Conservation (phyloP, 2,329 filamentous ascomycete genomes). For the Zymoseptoria pseudotritici region DNA sequence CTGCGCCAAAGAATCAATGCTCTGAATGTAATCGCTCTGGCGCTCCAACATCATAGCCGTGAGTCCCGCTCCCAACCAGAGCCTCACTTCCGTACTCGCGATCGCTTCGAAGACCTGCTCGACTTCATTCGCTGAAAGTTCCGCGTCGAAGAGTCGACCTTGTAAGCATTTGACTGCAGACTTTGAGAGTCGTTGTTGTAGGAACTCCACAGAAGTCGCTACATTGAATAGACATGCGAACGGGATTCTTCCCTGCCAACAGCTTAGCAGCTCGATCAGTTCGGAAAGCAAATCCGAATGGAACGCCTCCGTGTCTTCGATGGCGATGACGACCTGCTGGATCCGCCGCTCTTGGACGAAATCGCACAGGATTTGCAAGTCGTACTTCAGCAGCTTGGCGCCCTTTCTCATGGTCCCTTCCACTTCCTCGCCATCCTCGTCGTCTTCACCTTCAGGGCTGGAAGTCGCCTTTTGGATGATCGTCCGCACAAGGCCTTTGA, state of each 20-base stretch:
- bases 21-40: slow-evolving; percentile 70
- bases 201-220: slow-evolving; percentile 72
- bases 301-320: slow-evolving; percentile 78
- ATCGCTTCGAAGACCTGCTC: slow-evolving; percentile 66
- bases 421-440: slow-evolving; percentile 49
- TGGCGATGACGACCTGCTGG: slow-evolving; percentile 59
- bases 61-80: slow-evolving; percentile 59
- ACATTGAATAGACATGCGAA: slow-evolving; percentile 73
- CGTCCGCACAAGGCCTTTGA: slow-evolving; percentile 65
- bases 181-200: slow-evolving; percentile 66
- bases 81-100: slow-evolving; percentile 46
- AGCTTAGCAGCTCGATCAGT: slow-evolving; percentile 58
- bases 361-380: slow-evolving; percentile 62
- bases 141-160: slow-evolving; percentile 71
- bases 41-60: slow-evolving; percentile 59
- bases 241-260: slow-evolving; percentile 67
- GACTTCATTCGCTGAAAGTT: slow-evolving; percentile 62
- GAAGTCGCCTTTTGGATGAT: slow-evolving; percentile 61
- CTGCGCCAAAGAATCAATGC: slow-evolving; percentile 63
- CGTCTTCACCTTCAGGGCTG: slow-evolving; percentile 35
- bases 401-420: slow-evolving; percentile 17
- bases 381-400: slow-evolving; percentile 65
- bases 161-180: slow-evolving; percentile 59
- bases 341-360: slow-evolving; percentile 49
- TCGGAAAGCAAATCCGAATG: slow-evolving; percentile 66